Evolutionary conservation across 495 filamentous ascomycete species (phyloP).

Genomic region (Aspergillus sclerotioniger): DNA sequence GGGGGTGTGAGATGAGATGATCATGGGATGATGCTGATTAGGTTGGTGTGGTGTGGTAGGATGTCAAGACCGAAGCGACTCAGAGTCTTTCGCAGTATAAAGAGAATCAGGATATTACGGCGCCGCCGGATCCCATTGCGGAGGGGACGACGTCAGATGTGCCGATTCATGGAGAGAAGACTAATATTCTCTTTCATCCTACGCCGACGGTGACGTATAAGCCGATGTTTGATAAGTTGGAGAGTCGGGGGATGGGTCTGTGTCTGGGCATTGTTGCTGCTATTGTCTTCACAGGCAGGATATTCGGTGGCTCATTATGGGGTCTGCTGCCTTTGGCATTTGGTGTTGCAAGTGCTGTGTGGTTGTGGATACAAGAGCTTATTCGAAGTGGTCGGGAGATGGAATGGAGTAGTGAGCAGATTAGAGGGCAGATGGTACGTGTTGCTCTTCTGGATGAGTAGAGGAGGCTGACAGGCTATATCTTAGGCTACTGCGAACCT

Average conservation of each 20-base stretch:
- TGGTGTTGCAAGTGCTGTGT: conserved; percentile 72
- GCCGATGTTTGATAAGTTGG: conserved; percentile 76
- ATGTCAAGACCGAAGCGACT: conserved; percentile 59
- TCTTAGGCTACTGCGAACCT: conserved; percentile 71
- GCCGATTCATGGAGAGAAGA: conserved; percentile 93
- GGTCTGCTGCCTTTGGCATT: conserved; percentile 69
- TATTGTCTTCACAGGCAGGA: conserved; percentile 73
- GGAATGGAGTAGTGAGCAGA: conserved; percentile 87
- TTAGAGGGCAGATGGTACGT: conserved; percentile 74
- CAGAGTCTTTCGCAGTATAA: conserved; percentile 74
- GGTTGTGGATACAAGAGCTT: conserved; percentile 84
- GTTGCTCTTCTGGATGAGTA: neutral
- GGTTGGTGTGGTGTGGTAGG: too few relatives aligned
- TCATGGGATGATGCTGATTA: conserved; percentile 21
- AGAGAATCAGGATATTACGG: conserved; percentile 81
- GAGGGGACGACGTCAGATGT: conserved; percentile 83
- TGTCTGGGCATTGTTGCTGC: conserved; percentile 66
- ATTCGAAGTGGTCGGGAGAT: conserved; percentile 74
- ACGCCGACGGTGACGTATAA: conserved; percentile 84
- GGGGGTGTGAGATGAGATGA: too few relatives aligned
- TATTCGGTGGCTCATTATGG: conserved; percentile 73
- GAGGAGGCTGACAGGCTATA: conserved; percentile 19
- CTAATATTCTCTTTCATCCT: conserved; percentile 92
- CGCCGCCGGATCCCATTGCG: conserved; percentile 82
- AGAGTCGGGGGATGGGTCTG: conserved; percentile 65